Evolutionary conservation across 768 basidiomycete genomes (phyloP).

Genomic region (Grammothele lineata): DNA sequence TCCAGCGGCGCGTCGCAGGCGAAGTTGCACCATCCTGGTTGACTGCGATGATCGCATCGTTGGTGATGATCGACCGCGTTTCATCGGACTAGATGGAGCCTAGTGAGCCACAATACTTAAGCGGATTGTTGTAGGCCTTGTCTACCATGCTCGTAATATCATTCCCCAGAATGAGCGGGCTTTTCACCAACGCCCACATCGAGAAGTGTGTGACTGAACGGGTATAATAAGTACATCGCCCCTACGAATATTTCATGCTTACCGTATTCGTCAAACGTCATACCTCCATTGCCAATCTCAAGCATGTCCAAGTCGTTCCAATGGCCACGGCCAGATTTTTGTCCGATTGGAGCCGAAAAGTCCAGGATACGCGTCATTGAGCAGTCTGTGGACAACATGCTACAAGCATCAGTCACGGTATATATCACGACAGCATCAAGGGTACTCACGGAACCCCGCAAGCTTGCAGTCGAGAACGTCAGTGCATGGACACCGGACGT

Average conservation of each 20-base stretch:
- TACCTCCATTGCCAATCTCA: slow-evolving; percentile 34
- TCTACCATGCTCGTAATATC: slow-evolving; percentile 34
- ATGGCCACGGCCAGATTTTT: slow-evolving; percentile 30
- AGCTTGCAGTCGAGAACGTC: slow-evolving; percentile 34
- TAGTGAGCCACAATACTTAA: no score
- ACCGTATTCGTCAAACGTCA: slow-evolving; percentile 38
- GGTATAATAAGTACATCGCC: neutral
- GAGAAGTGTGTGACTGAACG: slow-evolving; percentile 37
- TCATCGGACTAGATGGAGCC: slow-evolving; percentile 32
- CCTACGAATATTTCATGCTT: no score
- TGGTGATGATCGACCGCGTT: slow-evolving; percentile 34
- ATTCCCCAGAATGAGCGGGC: slow-evolving; percentile 38
- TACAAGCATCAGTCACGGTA: no score
- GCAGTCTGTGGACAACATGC: no score
- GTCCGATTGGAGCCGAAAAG: slow-evolving; percentile 32
- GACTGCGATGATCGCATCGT: slow-evolving; percentile 33
- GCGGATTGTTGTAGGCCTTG: neutral
- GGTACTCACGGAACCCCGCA: slow-evolving; percentile 31
- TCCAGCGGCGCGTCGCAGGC: slow-evolving; percentile 33
- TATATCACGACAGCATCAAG: no score
- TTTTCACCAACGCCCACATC: slow-evolving; percentile 39
- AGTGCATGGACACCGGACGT: slow-evolving; percentile 35
- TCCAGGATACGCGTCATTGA: slow-evolving; percentile 33
- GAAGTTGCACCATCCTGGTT: slow-evolving; percentile 29
- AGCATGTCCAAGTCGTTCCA: slow-evolving; percentile 40